These are phyloP conservation scores for Cavenderia fasciculata DNA, from an alignment of 78 protist species.

Conservation along the genomic window DNA sequence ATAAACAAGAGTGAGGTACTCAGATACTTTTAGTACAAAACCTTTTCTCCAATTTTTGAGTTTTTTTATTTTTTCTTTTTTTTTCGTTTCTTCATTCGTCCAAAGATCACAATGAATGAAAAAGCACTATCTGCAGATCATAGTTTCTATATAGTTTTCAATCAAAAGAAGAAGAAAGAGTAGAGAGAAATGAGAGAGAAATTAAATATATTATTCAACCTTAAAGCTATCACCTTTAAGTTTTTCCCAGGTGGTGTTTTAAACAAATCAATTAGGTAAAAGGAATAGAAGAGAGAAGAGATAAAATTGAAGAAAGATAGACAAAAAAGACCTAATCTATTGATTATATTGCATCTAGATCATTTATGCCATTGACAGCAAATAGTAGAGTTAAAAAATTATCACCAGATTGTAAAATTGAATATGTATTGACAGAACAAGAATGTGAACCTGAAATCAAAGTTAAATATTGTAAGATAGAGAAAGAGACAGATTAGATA, in stretches of 20 bases:
- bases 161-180: too few species aligned
- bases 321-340: too few species aligned
- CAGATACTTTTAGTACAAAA: too few species aligned
- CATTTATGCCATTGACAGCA: conserved; percentile 47
- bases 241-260: conserved; percentile 15
- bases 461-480: conserved; percentile 33
- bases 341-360: too few species aligned
- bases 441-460: conserved; percentile 22
- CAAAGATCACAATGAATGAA: too few species aligned
- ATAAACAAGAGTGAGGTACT: too few species aligned
- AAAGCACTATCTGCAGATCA: too few species aligned
- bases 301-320: too few species aligned
- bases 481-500: neutral
- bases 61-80: too few species aligned
- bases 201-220: conserved; percentile 12
- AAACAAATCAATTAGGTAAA: conserved; percentile 38
- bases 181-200: conserved; percentile 13
- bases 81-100: too few species aligned
- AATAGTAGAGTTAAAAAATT: neutral
- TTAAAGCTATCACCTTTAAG: conserved; percentile 36
- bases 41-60: too few species aligned
- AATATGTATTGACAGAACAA: neutral
- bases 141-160: too few species aligned
- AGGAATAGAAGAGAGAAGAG: neutral
- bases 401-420: conserved; percentile 54